Evolutionary conservation across 768 basidiomycete genomes (phyloP).

Genomic region (Pleurotus djamor): DNA sequence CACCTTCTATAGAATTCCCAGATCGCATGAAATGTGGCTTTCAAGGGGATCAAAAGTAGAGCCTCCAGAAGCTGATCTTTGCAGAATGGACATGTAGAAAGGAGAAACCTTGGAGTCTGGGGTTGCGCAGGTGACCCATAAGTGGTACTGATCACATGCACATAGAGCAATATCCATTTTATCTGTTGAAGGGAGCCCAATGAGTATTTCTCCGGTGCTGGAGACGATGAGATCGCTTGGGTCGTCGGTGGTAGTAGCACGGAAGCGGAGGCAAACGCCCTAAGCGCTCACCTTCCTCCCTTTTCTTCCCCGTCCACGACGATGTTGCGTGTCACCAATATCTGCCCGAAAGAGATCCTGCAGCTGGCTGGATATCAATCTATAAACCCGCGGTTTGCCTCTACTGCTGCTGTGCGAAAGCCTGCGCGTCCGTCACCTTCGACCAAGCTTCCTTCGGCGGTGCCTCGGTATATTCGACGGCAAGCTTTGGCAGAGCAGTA

Average conservation of each 20-base stretch:
- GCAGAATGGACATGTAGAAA: background rate
- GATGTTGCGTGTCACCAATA: background rate
- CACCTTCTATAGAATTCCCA: too few species aligned
- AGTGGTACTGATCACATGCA: background rate
- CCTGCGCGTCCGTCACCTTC: background rate
- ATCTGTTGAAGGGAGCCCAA: background rate
- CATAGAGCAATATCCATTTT: background rate
- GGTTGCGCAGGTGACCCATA: background rate
- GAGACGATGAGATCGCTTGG: background rate
- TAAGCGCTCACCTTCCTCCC: background rate
- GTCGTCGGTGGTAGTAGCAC: background rate
- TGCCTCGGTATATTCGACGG: conserved; percentile 29
- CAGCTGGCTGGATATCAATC: conserved; percentile 4
- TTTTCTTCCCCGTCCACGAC: background rate
- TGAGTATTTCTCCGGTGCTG: background rate
- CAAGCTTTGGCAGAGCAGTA: conserved; percentile 12
- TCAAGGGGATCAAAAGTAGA: background rate
- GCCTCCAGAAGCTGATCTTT: background rate
- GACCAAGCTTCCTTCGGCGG: background rate
- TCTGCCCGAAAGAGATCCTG: conserved; percentile 4
- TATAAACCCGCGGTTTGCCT: background rate
- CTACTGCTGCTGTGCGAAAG: background rate
- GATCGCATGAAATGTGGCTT: background rate
- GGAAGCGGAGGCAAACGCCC: background rate
- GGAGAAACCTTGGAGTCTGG: background rate